Conservation (phyloP, 163 green algal genomes). For the Coccomyxa subellipsoidea region DNA sequence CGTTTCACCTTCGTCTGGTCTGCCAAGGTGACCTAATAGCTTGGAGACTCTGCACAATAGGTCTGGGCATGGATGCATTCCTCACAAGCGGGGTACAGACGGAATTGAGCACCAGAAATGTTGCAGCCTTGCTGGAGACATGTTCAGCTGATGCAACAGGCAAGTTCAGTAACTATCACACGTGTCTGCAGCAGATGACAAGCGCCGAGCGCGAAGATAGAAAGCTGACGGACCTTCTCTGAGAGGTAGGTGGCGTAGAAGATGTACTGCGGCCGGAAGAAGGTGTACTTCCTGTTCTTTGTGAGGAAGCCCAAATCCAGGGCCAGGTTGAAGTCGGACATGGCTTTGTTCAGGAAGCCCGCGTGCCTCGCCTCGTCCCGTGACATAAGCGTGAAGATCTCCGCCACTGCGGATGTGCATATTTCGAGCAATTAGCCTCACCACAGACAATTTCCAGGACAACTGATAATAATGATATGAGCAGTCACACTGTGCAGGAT, state of each 20-base stretch:
- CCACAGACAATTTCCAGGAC: not conserved
- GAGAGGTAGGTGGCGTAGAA: slow-evolving; percentile 98
- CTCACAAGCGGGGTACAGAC: no score
- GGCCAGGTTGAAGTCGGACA: slow-evolving; percentile 93
- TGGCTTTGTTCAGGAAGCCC: slow-evolving; percentile 97
- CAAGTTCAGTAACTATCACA: no score
- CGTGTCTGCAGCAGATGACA: not conserved
- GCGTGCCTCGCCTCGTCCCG: slow-evolving; percentile 97
- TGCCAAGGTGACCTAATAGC: no score
- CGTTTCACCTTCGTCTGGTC: no score
- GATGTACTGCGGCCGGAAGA: slow-evolving; percentile 99
- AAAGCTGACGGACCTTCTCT: slow-evolving; percentile 66
- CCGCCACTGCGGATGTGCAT: slow-evolving; percentile 62
- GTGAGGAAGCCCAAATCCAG: slow-evolving; percentile 98
- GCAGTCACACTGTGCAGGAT: not conserved
- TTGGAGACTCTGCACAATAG: no score
- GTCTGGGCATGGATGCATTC: no score
- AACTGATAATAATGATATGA: not conserved
- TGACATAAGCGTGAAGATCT: slow-evolving; percentile 95
- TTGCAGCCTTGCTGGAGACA: slow-evolving; percentile 7
- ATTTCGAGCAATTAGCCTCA: no score
- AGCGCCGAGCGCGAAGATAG: not conserved
- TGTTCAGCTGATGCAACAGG: no score
- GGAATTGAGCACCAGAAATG: no score
- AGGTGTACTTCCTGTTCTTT: slow-evolving; percentile 95